Evolutionary conservation across 2,329 filamentous ascomycete genomes (phyloP).

Genomic region (Coniochaeta sp.): DNA sequence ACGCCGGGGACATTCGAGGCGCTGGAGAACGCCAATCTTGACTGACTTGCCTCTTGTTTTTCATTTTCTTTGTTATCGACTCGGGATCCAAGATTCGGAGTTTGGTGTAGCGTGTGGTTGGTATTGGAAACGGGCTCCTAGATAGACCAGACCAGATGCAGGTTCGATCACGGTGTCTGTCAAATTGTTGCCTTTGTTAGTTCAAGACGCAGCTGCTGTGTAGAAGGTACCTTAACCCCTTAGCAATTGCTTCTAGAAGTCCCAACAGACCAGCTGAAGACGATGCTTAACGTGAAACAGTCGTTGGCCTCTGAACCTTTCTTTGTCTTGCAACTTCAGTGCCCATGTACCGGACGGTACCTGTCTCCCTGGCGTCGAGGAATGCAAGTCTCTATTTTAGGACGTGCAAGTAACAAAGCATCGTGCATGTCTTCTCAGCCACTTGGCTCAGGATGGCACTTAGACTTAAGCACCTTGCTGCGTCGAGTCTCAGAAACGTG

Average conservation of each 20-base stretch:
- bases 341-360: background rate
- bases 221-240: no score
- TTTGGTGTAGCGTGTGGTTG: background rate
- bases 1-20: background rate
- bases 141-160: background rate
- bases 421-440: background rate
- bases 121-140: background rate
- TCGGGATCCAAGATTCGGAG: background rate
- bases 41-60: background rate
- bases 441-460: background rate
- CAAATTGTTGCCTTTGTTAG: background rate
- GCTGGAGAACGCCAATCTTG: background rate
- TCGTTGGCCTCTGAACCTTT: no score
- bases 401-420: background rate
- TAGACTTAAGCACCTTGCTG: background rate
- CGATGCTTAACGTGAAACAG: no score
- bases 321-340: background rate
- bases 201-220: background rate
- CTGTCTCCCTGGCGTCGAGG: background rate
- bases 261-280: no score
- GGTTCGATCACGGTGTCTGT: background rate
- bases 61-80: background rate
- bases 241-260: no score
- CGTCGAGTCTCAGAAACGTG: background rate
- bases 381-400: background rate